Evolutionary conservation across 2,329 filamentous ascomycete species (phyloP), one percentile per base, ranked within the genome.

Genomic region (Arthroderma uncinatum): DNA sequence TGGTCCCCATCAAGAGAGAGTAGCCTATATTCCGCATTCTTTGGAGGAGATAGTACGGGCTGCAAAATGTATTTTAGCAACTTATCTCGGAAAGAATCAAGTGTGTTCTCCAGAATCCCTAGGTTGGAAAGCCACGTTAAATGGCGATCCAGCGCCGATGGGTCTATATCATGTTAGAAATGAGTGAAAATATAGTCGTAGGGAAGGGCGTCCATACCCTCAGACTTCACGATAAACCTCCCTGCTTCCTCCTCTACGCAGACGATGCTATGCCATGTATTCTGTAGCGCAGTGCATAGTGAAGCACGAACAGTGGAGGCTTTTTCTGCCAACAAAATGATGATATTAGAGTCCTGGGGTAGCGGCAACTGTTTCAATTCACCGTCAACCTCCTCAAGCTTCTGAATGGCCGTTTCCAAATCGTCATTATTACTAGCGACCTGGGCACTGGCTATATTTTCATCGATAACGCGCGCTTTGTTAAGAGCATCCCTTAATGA

Each of bases 191-290:
- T 23, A 23, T 28, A 16, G 5, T 12, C 1, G 33, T n/a, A 14
- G 10, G 7, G 23, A 37, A n/a, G 33, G 19, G 7, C 6, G 1
- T n/a, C 7, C 33, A 8, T 68, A 25, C 76, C 71, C 16, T 71
- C 71, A 10, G 78, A 73, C 25, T 74, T 74, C 34, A 94, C 78
- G 0, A 74, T 78, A 6, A 93, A 71, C 48, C 71, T 77, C 7
- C 76, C 74, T 7, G 74, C 71, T 21, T 80, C 74, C 0, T 75
- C 69, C 64, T 92, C 82, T 16, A 90, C 71, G 1, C 76, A 71
- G 10, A 95, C 74, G 44, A 92, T 74, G 0, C 78, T 74, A 58
- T 80, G 80, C 89, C 90, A 96, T n/a, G 84, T 79, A 56, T 78
- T 76, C 44, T 82, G 79, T 39, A 93, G 79, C 7, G 82, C 80